These are phyloP conservation scores for Lactarius hatsudake DNA, from an alignment of 768 basidiomycete species.

Conservation along the genomic window DNA sequence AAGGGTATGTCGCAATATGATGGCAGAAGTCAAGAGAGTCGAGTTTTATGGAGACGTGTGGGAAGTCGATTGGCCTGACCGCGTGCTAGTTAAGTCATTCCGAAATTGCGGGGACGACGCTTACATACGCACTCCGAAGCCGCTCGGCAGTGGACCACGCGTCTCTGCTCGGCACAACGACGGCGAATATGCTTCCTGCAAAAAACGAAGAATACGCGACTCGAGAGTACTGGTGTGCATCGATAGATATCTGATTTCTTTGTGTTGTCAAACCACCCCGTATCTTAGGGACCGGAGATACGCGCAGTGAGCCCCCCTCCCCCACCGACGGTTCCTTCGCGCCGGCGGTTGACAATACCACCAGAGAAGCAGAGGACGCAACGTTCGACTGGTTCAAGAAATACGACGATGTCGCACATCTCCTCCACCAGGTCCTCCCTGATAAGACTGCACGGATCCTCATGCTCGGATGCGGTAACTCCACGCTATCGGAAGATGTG, in stretches of 20 bases:
- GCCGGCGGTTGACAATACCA: neutral
- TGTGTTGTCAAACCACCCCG: neutral
- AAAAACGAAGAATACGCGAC: conserved; percentile 69
- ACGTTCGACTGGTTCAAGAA: conserved; percentile 88
- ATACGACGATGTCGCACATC: conserved; percentile 64
- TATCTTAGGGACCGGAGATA: conserved; percentile 64
- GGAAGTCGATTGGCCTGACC: neutral
- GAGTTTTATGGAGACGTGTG: conserved; percentile 5
- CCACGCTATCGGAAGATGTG: conserved; percentile 75
- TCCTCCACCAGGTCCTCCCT: conserved; percentile 62
- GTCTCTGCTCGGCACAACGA: neutral
- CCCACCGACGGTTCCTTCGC: neutral
- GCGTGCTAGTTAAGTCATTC: neutral
- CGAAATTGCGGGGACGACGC: neutral
- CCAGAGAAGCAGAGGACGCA: conserved; percentile 57
- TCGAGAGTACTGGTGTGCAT: conserved; percentile 62
- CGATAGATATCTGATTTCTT: neutral
- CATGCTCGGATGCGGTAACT: conserved; percentile 86
- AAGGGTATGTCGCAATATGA: neutral
- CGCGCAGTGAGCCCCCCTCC: conserved; percentile 44
- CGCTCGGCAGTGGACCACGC: neutral
- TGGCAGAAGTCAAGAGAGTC: neutral
- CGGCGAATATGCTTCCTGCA: conserved; percentile 43
- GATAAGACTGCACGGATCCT: conserved; percentile 59
- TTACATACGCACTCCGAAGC: neutral